phyloP scores from a whole-genome alignment of 306 rosid genomes.

The barrel medic (Medicago truncatula) region MtrunA17r5.0-ANR NC_053048.1:14939001-14939500 shows the following conservation, averaged over 20 bases:
- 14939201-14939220: not conserved
- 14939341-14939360: conserved; percentile 94
- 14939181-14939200: not conserved
- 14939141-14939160: conserved; percentile 7
- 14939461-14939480: too few relatives aligned
- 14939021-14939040: conserved; percentile 22
- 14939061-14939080: too few relatives aligned
- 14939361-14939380: conserved; percentile 95
- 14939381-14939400: conserved; percentile 79
- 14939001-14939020: not conserved
- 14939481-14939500: too few relatives aligned
- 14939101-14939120: too few relatives aligned
- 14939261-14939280: not conserved
- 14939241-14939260: conserved; percentile 5
- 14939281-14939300: too few relatives aligned
- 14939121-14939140: not conserved
- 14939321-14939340: conserved; percentile 93
- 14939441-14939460: conserved; percentile 82
- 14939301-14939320: conserved; percentile 83
- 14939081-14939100: not conserved
- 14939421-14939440: conserved; percentile 71
- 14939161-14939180: conserved; percentile 2
- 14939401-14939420: conserved; percentile 59
- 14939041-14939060: not conserved
- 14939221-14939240: not conserved